Base-by-base conservation (phyloP, 176 grass and related monocot genomes). In the Aegilops sharonensis region DNA sequence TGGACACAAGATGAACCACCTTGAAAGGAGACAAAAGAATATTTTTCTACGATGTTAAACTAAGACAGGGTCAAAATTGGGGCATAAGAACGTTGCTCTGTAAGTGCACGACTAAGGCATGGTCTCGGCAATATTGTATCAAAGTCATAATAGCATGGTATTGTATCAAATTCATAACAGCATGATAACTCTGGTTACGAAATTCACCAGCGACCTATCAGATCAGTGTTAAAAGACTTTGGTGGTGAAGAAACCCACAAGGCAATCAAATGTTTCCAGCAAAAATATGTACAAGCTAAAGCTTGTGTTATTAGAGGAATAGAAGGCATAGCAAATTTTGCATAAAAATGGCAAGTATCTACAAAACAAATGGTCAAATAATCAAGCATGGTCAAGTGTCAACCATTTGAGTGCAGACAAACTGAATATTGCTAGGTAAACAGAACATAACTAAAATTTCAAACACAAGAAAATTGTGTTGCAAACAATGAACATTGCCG, bases 331-430 rank as follows among this genome's bases (percentile, higher is more conserved):
- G 14, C 8, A 42, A 61, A 5, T 59, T 62, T 39, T 32, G 61
- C 21, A 27, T 78, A 65, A 12, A 64, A 90, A 50, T 61, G 31
- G 80, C 3, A 81, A 66, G 35, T 75, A 8, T 54, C 70, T 75
- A 54, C 14, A 71, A 83, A 78, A 64, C 5, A 57, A 75, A 74
- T 25, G 32, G 60, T 78, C 62, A 40, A 80, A 81, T 85, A 67
- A 85, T 39, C 30, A 72, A 79, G 37, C 7, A 83, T 45, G 48
- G 21, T 75, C 37, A 71, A 60, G 77, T 64, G 35, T 11, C 48
- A 82, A 63, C 68, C 80, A 77, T 39, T 62, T 77, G n/a, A 56
- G 40, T 66, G 31, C 43, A 88, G 31, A 84, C 47, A 81, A 82
- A 50, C 37, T 57, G 2, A 71, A 88, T 66, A 77, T 57, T n/a